phyloP scores from a whole-genome alignment of 345 rosid species.

The Triadica sebifera region DNA sequence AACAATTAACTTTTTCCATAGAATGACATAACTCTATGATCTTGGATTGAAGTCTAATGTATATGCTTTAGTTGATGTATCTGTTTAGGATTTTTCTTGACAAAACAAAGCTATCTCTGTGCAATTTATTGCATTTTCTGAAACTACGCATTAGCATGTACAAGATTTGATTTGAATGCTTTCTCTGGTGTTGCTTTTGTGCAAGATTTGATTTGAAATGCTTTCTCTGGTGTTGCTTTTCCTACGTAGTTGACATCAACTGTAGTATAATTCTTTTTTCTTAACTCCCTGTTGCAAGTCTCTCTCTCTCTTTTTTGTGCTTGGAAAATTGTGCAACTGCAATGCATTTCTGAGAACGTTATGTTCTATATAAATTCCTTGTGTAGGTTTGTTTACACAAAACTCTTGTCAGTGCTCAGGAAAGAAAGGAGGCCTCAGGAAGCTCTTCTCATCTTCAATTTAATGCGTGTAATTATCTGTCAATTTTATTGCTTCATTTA shows the following conservation, averaged over 20 bases:
- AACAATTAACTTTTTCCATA: not conserved
- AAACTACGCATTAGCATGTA: not conserved
- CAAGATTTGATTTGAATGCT: not conserved
- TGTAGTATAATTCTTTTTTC: not conserved
- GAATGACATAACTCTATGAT: not conserved
- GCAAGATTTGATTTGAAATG: too few species aligned
- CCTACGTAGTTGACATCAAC: not conserved
- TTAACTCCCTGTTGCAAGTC: not conserved
- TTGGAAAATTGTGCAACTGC: not conserved
- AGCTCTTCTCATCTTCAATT: conserved; percentile 63
- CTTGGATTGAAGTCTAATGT: not conserved
- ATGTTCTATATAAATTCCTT: conserved; percentile 2
- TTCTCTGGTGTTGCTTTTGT: not conserved
- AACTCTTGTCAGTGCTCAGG: conserved; percentile 80
- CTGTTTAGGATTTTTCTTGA: not conserved
- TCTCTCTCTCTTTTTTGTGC: not conserved
- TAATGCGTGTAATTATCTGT: conserved; percentile 66
- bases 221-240: not conserved
- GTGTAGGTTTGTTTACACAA: conserved; percentile 93
- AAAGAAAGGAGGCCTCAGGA: conserved; percentile 65
- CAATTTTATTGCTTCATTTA: conserved; percentile 9
- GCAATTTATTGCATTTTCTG: not conserved
- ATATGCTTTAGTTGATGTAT: not conserved
- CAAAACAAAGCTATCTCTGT: not conserved
- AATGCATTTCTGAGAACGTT: not conserved